Evolutionary conservation across 2,329 filamentous ascomycete species (phyloP).

Genomic region (Cladosporium sp.): DNA sequence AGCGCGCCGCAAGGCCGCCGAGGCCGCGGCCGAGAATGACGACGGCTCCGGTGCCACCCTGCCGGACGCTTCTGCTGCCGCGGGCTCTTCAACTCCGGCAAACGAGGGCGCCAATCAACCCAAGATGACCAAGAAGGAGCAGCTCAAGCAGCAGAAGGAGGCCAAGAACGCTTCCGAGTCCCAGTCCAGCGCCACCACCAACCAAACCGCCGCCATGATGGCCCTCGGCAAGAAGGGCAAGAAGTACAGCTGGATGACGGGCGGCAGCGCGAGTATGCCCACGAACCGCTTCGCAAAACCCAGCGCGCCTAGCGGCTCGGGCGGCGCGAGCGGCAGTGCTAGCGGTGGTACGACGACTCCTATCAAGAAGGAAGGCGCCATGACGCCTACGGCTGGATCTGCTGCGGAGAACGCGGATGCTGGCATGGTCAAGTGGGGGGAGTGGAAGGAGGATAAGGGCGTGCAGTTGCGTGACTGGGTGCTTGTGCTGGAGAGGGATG

Average conservation of each 20-base stretch:
- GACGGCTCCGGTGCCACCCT: slow-evolving; percentile 1
- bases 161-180: slow-evolving; percentile 41
- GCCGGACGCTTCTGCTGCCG: slow-evolving; percentile 17
- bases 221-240: slow-evolving; percentile 59
- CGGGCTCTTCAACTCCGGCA: slow-evolving; percentile 18
- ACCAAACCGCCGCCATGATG: slow-evolving; percentile 71
- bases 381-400: slow-evolving; percentile 6
- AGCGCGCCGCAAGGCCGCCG: slow-evolving; percentile 32
- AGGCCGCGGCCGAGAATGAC: slow-evolving; percentile 16
- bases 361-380: slow-evolving; percentile 7
- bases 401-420: slow-evolving; percentile 13
- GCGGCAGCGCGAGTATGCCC: slow-evolving; percentile 46
- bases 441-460: slow-evolving; percentile 61
- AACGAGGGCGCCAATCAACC: slow-evolving; percentile 36
- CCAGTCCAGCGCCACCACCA: slow-evolving; percentile 63
- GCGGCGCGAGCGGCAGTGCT: slow-evolving; percentile 14
- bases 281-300: slow-evolving; percentile 35
- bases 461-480: slow-evolving; percentile 84
- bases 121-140: slow-evolving; percentile 84
- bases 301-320: background rate
- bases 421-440: slow-evolving; percentile 28
- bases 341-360: slow-evolving; percentile 21
- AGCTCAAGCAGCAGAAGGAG: slow-evolving; percentile 68
- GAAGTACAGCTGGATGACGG: slow-evolving; percentile 71
- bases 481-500: slow-evolving; percentile 71